Percentiles rank a stretch among this genome's conserved stretches.
Evolutionary conservation across 371 early-diverging fungal species (phyloP).

Genomic region (Chytridium lagenaria): DNA sequence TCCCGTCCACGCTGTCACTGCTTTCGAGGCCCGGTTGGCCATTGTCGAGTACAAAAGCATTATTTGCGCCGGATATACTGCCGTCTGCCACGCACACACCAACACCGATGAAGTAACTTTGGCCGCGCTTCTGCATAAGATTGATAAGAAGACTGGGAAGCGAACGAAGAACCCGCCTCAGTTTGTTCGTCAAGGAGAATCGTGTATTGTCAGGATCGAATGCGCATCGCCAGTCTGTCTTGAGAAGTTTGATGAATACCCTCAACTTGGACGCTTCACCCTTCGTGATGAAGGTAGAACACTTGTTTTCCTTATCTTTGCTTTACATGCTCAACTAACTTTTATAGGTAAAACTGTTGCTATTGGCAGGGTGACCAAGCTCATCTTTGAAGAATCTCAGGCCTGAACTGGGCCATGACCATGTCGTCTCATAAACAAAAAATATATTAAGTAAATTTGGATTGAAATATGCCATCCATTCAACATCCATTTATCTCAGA

Average conservation of each 20-base stretch:
- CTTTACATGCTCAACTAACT: neutral
- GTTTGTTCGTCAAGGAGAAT: slow-evolving; percentile 89
- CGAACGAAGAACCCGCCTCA: slow-evolving; percentile 87
- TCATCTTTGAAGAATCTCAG: slow-evolving; percentile 46
- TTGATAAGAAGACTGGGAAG: slow-evolving; percentile 76
- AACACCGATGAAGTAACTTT: slow-evolving; percentile 87
- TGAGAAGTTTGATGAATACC: slow-evolving; percentile 88
- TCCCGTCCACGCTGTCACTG: slow-evolving; percentile 78
- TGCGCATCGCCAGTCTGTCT: slow-evolving; percentile 70
- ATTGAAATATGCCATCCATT: too few species aligned
- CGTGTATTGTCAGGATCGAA: slow-evolving; percentile 86
- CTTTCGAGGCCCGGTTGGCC: slow-evolving; percentile 86
- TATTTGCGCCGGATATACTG: slow-evolving; percentile 89
- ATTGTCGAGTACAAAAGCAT: slow-evolving; percentile 94
- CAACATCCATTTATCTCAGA: too few species aligned
- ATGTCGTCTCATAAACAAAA: too few species aligned
- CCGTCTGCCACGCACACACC: slow-evolving; percentile 91
- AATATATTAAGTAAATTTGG: too few species aligned
- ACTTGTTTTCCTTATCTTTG: slow-evolving; percentile 21
- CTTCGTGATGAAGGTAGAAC: slow-evolving; percentile 87
- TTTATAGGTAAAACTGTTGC: slow-evolving; percentile 85
- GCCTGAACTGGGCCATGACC: neutral
- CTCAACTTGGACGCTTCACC: slow-evolving; percentile 95
- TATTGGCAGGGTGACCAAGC: slow-evolving; percentile 90
- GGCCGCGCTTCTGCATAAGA: slow-evolving; percentile 79